These are phyloP conservation scores for Cutaneotrichosporon sp. DNA, from an alignment of 1,284 basidiomycete species.

Conservation along the genomic window DNA sequence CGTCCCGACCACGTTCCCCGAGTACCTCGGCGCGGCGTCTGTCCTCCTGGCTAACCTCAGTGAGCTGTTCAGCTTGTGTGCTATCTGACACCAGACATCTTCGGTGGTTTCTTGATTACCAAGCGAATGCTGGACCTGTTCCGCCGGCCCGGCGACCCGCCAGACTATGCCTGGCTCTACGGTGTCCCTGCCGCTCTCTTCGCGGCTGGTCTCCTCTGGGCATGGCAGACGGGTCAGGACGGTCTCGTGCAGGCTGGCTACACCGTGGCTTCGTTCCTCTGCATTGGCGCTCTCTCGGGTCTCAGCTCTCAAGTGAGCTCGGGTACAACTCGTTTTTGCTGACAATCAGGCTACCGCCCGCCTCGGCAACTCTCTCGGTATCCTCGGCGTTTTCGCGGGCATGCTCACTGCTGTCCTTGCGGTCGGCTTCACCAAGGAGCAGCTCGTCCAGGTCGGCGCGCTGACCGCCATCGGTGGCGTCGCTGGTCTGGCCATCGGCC, in stretches of 20 bases:
- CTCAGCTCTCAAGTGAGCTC: conserved; percentile 37
- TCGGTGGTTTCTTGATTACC: conserved; percentile 78
- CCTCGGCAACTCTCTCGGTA: conserved; percentile 77
- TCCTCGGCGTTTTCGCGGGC: conserved; percentile 76
- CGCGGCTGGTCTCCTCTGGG: conserved; percentile 73
- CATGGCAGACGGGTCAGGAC: conserved; percentile 74
- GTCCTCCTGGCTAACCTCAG: conserved; percentile 77
- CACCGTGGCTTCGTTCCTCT: conserved; percentile 73
- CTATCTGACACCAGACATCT: conserved; percentile 58
- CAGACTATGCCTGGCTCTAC: conserved; percentile 80
- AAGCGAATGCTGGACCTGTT: conserved; percentile 90
- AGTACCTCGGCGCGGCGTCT: conserved; percentile 71
- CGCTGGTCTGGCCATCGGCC: conserved; percentile 67
- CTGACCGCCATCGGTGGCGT: conserved; percentile 69
- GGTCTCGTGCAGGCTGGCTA: conserved; percentile 86
- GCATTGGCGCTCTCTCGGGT: conserved; percentile 63
- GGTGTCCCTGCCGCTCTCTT: conserved; percentile 74
- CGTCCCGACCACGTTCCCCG: conserved; percentile 74
- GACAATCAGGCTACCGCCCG: conserved; percentile 68
- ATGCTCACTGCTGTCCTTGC: conserved; percentile 75
- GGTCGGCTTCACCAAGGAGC: conserved; percentile 73
- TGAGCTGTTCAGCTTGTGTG: conserved; percentile 7
- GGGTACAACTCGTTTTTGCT: not conserved
- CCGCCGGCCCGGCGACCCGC: conserved; percentile 77
- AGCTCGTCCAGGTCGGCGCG: conserved; percentile 73